phyloP scores from a whole-genome alignment of 2,329 filamentous ascomycete genomes.

The Thielaviopsis musarum region DNA sequence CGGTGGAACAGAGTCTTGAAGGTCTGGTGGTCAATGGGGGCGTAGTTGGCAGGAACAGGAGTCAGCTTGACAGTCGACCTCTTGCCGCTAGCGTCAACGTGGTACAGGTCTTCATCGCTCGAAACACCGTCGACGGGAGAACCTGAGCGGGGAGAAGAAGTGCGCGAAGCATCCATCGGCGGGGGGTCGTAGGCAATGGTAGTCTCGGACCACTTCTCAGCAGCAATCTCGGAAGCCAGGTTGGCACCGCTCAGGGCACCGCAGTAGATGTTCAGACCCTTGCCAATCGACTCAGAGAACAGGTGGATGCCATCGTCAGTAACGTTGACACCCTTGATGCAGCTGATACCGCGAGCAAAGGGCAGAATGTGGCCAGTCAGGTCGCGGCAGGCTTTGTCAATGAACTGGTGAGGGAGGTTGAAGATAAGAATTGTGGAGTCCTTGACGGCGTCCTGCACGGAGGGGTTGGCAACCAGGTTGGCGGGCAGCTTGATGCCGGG shows the following conservation, averaged over 20 bases:
- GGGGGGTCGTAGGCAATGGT: conserved; percentile 94
- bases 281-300: conserved; percentile 89
- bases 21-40: conserved; percentile 67
- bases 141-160: conserved; percentile 40
- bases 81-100: conserved; percentile 53
- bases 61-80: conserved; percentile 53
- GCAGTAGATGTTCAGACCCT: conserved; percentile 85
- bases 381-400: conserved; percentile 68
- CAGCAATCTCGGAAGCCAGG: conserved; percentile 85
- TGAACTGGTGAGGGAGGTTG: conserved; percentile 95
- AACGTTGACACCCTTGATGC: conserved; percentile 95
- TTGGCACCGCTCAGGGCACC: conserved; percentile 92
- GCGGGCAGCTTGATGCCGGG: conserved; percentile 67
- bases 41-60: conserved; percentile 65
- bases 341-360: conserved; percentile 84
- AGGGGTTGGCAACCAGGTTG: conserved; percentile 75
- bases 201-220: conserved; percentile 93
- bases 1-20: conserved; percentile 83
- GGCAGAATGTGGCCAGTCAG: conserved; percentile 79
- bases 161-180: conserved; percentile 58
- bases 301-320: conserved; percentile 70
- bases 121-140: conserved; percentile 23
- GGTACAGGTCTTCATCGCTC: conserved; percentile 40
- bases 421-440: conserved; percentile 83
- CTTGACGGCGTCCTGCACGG: conserved; percentile 61